Conservation (phyloP, 345 rosid species). For the Clarkia xantiana region DNA sequence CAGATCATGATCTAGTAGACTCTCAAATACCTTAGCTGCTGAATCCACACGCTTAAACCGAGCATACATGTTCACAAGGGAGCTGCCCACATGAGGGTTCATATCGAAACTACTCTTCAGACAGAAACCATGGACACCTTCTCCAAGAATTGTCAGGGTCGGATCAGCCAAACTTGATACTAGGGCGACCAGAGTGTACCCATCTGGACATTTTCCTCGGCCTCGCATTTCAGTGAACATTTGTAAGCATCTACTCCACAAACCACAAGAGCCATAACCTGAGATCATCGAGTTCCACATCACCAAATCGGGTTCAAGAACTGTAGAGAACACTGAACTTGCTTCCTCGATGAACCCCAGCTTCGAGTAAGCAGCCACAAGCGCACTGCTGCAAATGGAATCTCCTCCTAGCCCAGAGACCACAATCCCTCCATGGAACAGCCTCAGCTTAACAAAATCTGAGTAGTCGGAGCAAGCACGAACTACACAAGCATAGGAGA, state of each 20-base stretch:
- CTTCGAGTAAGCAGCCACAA: constrained; percentile 5
- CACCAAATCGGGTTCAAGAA: constrained; percentile 55
- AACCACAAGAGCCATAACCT: constrained; percentile 40
- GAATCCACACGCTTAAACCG: constrained; percentile 43
- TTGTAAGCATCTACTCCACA: constrained; percentile 33
- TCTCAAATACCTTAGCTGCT: constrained; percentile 36
- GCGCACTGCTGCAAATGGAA: constrained; percentile 16
- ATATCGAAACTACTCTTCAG: constrained; percentile 44
- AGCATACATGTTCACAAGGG: constrained; percentile 33
- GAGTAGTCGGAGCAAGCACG: constrained; percentile 48
- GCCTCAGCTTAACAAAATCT: constrained; percentile 25
- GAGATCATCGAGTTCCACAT: constrained; percentile 70
- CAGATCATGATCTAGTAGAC: constrained; percentile 45
- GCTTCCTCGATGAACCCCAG: constrained; percentile 38
- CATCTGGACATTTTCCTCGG: constrained; percentile 40
- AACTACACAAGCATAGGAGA: constrained; percentile 55
- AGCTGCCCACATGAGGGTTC: constrained; percentile 27
- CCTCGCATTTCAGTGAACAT: constrained; percentile 40
- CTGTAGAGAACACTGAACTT: constrained; percentile 30
- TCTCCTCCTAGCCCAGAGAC: constrained; percentile 50
- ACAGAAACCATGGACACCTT: constrained; percentile 58
- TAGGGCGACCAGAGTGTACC: constrained; percentile 54
- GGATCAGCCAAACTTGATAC: constrained; percentile 36
- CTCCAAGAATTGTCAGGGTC: constrained; percentile 26
- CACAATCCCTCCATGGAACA: constrained; percentile 41